Evolutionary conservation across 371 early-diverging fungal genomes (phyloP).

Genomic region (Amoeboaphelidium protococcarum): DNA sequence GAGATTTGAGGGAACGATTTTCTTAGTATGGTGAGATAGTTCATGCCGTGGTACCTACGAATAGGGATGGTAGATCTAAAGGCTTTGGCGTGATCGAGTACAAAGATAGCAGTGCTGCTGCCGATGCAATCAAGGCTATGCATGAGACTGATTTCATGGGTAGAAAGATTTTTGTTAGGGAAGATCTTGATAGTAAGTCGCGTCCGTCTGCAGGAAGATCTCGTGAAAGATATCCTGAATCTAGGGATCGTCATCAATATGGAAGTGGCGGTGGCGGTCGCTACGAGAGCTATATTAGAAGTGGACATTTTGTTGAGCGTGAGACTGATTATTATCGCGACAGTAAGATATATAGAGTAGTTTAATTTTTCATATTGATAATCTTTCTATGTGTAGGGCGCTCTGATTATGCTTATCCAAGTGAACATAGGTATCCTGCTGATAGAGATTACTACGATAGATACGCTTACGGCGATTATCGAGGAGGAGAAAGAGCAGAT

Average conservation of each 20-base stretch:
- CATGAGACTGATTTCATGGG: constrained; percentile 15
- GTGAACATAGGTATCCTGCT: too few species aligned
- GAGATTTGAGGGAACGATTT: background rate
- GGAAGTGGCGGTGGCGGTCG: constrained; percentile 6
- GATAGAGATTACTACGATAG: too few species aligned
- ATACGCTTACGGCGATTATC: too few species aligned
- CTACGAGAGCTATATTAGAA: too few species aligned
- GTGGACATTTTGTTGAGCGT: too few species aligned
- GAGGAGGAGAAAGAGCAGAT: too few species aligned
- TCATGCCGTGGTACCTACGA: constrained; percentile 1
- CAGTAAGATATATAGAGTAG: too few species aligned
- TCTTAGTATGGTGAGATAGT: constrained; percentile 1
- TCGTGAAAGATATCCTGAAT: background rate
- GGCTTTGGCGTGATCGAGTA: constrained; percentile 1
- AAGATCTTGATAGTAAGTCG: too few species aligned
- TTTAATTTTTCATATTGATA: too few species aligned
- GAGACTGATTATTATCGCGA: too few species aligned
- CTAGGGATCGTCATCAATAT: background rate
- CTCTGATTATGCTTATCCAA: too few species aligned
- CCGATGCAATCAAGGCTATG: constrained; percentile 10
- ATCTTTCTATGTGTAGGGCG: too few species aligned
- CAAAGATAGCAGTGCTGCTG: constrained; percentile 4
- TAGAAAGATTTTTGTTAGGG: constrained; percentile 15
- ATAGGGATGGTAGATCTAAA: background rate
- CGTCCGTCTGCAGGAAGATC: constrained; percentile 9